Conservation (phyloP, 1,139 yeast species). For the Hanseniaspora sp. region DNA sequence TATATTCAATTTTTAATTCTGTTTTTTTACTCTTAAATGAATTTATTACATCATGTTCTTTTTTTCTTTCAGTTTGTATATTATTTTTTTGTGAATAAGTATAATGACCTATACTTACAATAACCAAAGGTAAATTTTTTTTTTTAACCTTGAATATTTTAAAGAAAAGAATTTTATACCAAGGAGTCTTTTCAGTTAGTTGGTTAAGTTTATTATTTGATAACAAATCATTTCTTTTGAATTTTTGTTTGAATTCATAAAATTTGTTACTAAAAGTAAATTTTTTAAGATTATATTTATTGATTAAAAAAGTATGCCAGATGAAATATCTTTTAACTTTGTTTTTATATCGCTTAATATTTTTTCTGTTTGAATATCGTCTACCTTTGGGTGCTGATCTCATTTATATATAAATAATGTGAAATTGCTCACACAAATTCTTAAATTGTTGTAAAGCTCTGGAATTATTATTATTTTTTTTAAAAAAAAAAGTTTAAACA, state of each 20-base stretch:
- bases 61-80: background rate
- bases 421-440: no score
- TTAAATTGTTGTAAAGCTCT: no score
- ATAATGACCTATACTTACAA: background rate
- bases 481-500: no score
- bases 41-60: background rate
- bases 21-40: background rate
- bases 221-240: background rate
- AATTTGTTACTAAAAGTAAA: background rate
- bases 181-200: background rate
- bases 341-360: background rate
- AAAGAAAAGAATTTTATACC: background rate
- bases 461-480: background rate
- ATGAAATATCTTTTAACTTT: background rate
- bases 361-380: constrained; percentile 6
- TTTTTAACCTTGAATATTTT: background rate
- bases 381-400: constrained; percentile 12
- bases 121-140: constrained; percentile 3
- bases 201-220: background rate
- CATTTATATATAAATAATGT: background rate
- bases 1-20: background rate
- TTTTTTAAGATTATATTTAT: background rate
- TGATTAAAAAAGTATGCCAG: background rate
- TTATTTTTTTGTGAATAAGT: background rate
- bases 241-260: background rate